Conservation (phyloP, 768 basidiomycete species). For the Trametes sanguinea region DNA sequence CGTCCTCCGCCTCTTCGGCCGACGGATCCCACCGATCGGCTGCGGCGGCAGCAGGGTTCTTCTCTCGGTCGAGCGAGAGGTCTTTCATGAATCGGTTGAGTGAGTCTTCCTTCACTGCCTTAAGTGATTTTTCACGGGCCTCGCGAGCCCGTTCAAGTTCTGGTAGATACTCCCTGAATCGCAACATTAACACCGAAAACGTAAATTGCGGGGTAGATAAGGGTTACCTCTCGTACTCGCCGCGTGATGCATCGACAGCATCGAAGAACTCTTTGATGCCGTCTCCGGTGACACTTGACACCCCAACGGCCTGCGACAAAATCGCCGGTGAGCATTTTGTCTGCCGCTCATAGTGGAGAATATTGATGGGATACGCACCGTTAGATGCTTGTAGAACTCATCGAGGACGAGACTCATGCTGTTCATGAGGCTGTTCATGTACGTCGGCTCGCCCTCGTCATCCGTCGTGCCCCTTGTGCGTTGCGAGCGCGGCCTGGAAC, state of each 20-base stretch:
- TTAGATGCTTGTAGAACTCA: slow-evolving; percentile 96
- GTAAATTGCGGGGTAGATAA: not conserved
- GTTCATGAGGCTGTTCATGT: slow-evolving; percentile 99
- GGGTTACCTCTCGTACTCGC: slow-evolving; percentile 85
- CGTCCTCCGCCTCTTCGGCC: slow-evolving; percentile 58
- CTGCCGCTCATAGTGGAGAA: not conserved
- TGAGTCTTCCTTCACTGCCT: slow-evolving; percentile 72
- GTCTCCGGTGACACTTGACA: slow-evolving; percentile 94
- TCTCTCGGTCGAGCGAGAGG: slow-evolving; percentile 69
- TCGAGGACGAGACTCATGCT: slow-evolving; percentile 98
- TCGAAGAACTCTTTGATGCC: slow-evolving; percentile 91
- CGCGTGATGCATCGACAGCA: slow-evolving; percentile 83
- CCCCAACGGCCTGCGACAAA: slow-evolving; percentile 80
- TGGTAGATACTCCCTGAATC: slow-evolving; percentile 82
- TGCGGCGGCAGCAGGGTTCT: slow-evolving; percentile 57
- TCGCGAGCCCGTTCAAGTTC: slow-evolving; percentile 76
- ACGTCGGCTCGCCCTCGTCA: slow-evolving; percentile 88
- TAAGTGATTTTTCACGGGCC: slow-evolving; percentile 62
- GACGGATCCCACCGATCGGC: slow-evolving; percentile 66
- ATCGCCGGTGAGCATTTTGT: not conserved
- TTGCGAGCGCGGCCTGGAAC: slow-evolving; percentile 85
- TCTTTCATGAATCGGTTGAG: slow-evolving; percentile 79
- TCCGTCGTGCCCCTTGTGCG: slow-evolving; percentile 68
- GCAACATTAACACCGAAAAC: no score
- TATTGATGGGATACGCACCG: slow-evolving; percentile 49